phyloP scores from a whole-genome alignment of 2,329 filamentous ascomycete species.

The Trichoderma aggressivum region DNA sequence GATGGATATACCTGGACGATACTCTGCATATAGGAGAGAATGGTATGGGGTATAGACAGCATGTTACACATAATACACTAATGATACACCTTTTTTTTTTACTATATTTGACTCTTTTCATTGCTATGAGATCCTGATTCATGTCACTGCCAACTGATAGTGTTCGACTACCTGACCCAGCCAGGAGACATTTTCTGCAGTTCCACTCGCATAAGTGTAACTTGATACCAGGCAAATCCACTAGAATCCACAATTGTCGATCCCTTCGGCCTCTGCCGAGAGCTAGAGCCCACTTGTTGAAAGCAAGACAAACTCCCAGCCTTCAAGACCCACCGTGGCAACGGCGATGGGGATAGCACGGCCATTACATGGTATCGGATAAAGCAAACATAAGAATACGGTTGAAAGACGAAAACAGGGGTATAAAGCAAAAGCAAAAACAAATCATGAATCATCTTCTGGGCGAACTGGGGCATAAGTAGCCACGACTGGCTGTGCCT shows the following conservation, averaged over 20 bases:
- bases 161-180: background rate
- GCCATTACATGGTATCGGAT: background rate
- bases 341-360: background rate
- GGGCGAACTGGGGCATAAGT: background rate
- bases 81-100: background rate
- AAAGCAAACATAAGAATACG: background rate
- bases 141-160: background rate
- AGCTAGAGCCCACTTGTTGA: background rate
- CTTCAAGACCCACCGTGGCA: background rate
- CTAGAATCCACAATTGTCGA: background rate
- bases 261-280: background rate
- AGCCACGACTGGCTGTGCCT: background rate
- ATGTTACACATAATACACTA: background rate
- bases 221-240: background rate
- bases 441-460: background rate
- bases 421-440: background rate
- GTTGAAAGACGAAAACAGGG: background rate
- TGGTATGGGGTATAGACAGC: background rate
- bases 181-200: background rate
- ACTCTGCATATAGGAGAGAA: background rate
- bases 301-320: background rate
- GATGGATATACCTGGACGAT: background rate
- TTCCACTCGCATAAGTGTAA: background rate
- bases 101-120: background rate
- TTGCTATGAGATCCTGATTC: background rate